Evolutionary conservation across 352 stramenopile species (phyloP), one percentile per base, ranked within the genome.

Genomic region (Phytopythium chamaehyphon): DNA sequence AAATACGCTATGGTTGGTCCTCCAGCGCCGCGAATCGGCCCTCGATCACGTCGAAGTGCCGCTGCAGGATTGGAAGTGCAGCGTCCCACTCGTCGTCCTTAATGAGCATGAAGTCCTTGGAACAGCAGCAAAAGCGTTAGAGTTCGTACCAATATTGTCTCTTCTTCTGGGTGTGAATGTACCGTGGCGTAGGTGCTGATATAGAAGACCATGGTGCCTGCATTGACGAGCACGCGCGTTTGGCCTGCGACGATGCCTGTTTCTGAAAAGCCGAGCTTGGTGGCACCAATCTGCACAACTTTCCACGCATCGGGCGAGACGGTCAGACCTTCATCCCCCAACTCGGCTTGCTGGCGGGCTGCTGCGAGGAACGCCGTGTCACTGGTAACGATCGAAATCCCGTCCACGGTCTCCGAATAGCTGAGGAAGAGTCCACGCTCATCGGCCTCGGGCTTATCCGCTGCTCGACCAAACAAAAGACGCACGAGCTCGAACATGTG

Each of bases 51-150:
- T 50, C 37, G 43, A 81, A 86, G 52, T 83, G 53, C n/a, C 51
- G 50, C 12, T 65, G 64, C 24, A 86, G 51, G 18, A 80, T 78
- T 2, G 62, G 55, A 11, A 84, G 40, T 12, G 75, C 64, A 23
- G 81, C 70, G 15, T 67, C 57, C 75, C 75, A 86, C 54, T 86
- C 75, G 61, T 86, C 75, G 46, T 86, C 75, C 47, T 83, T 86
- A 66, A 86, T 82, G 12, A 86, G 40, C 75, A 86, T 83, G 15
- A 82, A 83, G 24, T 86, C 75, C 70, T 81, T 31, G 23, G 26
- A 10, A 11, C 18, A 44, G 10, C 23, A 37, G 24, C 42, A 36
- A 8, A 8, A 36, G 22, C 7, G 28, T 33, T 33, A 33, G 28
- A 10, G 28, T 5, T 33, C 28, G n/a, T n/a, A n/a, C n/a, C n/a